Conservation (phyloP, 1,139 yeast species). For the Suhomyces bokatorum region DNA sequence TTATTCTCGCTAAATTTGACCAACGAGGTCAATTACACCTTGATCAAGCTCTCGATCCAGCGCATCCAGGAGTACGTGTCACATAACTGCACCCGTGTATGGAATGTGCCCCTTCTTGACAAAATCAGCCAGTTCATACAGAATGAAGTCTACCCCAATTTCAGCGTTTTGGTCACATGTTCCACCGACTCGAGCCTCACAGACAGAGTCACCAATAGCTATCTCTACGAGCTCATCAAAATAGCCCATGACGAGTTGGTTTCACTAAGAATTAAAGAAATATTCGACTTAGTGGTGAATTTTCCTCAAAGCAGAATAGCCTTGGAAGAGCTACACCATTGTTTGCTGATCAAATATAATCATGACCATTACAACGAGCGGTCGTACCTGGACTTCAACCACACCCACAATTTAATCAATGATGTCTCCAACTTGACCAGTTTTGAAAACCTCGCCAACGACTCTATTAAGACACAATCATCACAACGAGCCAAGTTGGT, state of each 20-base stretch:
- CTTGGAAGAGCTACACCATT: constrained; percentile 60
- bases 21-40: constrained; percentile 36
- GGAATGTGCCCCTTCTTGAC: constrained; percentile 44
- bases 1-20: constrained; percentile 31
- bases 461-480: constrained; percentile 28
- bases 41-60: constrained; percentile 43
- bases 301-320: constrained; percentile 64
- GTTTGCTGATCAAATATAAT: constrained; percentile 34
- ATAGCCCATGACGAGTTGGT: constrained; percentile 49
- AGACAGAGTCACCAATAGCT: constrained; percentile 16
- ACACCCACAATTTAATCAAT: constrained; percentile 12
- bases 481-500: constrained; percentile 56
- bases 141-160: constrained; percentile 40
- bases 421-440: constrained; percentile 18
- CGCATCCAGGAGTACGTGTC: constrained; percentile 42
- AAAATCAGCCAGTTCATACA: constrained; percentile 40
- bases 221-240: constrained; percentile 34
- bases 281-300: constrained; percentile 59
- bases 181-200: constrained; percentile 19
- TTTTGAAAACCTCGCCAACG: constrained; percentile 22
- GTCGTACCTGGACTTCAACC: constrained; percentile 5
- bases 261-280: constrained; percentile 57
- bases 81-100: constrained; percentile 35
- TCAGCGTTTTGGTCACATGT: constrained; percentile 27
- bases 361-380: constrained; percentile 15